Evolutionary conservation across 257 asterid genomes (phyloP).

Genomic region (Ballota nigra): DNA sequence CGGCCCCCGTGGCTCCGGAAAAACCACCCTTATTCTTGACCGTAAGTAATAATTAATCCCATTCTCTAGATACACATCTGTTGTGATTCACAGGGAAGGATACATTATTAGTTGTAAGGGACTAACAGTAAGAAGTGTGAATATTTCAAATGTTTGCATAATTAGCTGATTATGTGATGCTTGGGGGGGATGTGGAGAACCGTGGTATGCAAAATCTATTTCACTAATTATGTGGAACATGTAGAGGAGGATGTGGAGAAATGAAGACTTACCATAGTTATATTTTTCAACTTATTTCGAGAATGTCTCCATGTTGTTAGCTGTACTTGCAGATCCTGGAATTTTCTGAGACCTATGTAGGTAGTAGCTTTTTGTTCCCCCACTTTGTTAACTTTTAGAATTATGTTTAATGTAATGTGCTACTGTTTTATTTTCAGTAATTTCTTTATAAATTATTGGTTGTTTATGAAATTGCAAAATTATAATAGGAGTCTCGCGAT

Average conservation of each 20-base stretch:
- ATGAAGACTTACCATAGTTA: neutral
- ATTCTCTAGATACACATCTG: neutral
- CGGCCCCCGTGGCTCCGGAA: conserved; percentile 98
- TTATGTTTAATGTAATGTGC: neutral
- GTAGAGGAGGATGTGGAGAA: neutral
- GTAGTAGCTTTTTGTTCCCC: neutral
- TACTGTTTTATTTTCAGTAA: neutral
- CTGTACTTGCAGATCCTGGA: conserved; percentile 3
- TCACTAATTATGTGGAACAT: conserved; percentile 15
- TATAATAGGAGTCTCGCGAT: neutral
- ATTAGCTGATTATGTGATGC: neutral
- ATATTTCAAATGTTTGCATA: neutral
- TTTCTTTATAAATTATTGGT: neutral
- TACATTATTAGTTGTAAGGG: neutral
- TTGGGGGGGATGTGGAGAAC: neutral
- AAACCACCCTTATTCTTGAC: conserved; percentile 92
- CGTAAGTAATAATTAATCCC: conserved; percentile 39
- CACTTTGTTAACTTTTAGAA: neutral
- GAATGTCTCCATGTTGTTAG: conserved; percentile 2
- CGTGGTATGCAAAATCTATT: neutral
- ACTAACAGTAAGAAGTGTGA: neutral
- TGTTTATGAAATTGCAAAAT: neutral
- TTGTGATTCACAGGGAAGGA: too few species aligned
- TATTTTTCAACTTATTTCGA: neutral
- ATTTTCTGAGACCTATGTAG: neutral